A percentile compares a stretch with the other conserved stretches of the same genome.
These are phyloP conservation scores for Lentinula guzmanii DNA, from an alignment of 768 basidiomycete species.

Conservation along the genomic window DNA sequence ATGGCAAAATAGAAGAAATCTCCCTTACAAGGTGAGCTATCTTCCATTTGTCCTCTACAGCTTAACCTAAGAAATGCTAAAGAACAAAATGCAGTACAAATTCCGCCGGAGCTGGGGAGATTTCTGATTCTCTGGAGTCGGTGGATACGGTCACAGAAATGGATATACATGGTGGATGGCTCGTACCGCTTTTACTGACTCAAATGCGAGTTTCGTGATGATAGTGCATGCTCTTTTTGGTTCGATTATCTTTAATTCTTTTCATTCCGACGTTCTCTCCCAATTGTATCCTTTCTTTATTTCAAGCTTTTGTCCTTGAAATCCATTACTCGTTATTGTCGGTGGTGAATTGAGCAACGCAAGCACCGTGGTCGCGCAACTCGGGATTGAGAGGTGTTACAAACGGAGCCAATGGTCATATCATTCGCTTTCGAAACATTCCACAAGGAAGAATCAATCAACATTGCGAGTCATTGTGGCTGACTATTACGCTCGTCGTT, in stretches of 20 bases:
- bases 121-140: slow-evolving; percentile 41
- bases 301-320: not conserved
- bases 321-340: not conserved
- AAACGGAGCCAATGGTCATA: no score
- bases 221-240: not conserved
- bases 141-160: not conserved
- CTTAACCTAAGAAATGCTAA: slow-evolving; percentile 20
- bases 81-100: slow-evolving; percentile 78
- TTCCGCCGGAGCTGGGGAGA: slow-evolving; percentile 87
- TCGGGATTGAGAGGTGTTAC: no score
- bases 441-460: no score
- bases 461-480: not conserved
- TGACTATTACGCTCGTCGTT: not conserved
- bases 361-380: not conserved
- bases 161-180: not conserved
- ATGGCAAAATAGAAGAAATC: slow-evolving; percentile 51
- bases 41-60: slow-evolving; percentile 1
- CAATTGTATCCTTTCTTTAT: not conserved
- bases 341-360: not conserved
- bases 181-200: not conserved
- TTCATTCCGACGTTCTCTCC: not conserved
- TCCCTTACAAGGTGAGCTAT: slow-evolving; percentile 78
- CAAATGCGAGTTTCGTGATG: not conserved
- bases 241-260: not conserved
- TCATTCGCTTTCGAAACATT: no score